Evolutionary conservation across 108 stramenopile genomes (phyloP).

Genomic region (Nannochloropsis oceanica): DNA sequence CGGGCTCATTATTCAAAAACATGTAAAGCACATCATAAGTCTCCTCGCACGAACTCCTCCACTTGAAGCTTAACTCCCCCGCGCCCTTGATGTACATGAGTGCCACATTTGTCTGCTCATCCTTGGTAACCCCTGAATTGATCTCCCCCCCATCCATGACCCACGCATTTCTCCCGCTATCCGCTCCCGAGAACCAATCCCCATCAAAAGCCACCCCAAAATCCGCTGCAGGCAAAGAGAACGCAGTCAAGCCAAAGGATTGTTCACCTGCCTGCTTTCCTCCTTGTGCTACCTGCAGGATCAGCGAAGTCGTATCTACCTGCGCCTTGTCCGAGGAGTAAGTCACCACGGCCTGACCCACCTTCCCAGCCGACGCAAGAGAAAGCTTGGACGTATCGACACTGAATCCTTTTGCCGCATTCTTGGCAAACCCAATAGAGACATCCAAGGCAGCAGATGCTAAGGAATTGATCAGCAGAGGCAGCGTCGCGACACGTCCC

Average conservation of each 20-base stretch:
- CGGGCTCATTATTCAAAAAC: background rate
- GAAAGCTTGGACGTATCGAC: background rate
- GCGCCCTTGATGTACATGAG: background rate
- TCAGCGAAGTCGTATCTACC: background rate
- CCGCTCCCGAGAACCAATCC: background rate
- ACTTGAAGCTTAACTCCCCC: background rate
- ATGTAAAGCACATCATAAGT: background rate
- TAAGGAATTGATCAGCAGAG: background rate
- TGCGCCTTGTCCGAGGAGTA: background rate
- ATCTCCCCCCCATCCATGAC: background rate
- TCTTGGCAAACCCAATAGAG: background rate
- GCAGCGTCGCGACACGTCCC: background rate
- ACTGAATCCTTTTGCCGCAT: background rate
- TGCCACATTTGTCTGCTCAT: background rate
- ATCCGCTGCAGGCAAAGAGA: background rate
- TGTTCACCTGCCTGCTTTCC: background rate
- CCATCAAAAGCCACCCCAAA: background rate
- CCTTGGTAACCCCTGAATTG: background rate
- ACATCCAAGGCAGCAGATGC: background rate
- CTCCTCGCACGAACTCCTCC: background rate
- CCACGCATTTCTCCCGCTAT: background rate
- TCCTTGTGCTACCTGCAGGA: background rate
- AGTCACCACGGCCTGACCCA: background rate
- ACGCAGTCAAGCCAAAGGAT: background rate
- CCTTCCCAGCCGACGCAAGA: background rate